Evolutionary conservation across 148 eudicot species (phyloP), one percentile per base, ranked within the genome.

Genomic region (Camellia sinensis): DNA sequence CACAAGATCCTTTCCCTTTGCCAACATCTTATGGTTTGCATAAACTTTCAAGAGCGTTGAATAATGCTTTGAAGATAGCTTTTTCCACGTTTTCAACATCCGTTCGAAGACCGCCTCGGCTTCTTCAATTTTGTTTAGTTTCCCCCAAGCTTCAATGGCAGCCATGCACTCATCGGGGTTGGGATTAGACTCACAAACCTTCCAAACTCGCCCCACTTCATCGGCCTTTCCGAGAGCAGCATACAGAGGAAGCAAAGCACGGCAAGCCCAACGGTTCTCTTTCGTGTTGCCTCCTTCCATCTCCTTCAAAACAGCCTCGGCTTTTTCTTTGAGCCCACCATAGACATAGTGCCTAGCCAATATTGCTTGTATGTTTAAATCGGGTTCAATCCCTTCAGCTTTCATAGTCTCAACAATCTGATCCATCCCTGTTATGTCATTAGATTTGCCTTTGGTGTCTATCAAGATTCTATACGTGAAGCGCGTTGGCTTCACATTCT

Each of bases 381-480:
- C 82, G 0, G 89, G 95, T 71, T 87, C 86, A 2, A 92, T 7
- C 14, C 91, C 97, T 74, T 93, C 92, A 52, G 91, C 91, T 84
- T 92, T 90, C 98, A 96, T 93, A 13, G 95, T 85, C 82, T 91
- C 99, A 48, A 92, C 80, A 79, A 96, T 77, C 88, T 92, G 86
- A 60, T 96, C 98, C 98, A 96, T 91, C 48, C 97, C 98, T n/a
- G 71, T n/a, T 1, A 92, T 86, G 79, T 96, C 99, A 75, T 89
- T 88, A 0, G 87, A 76, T 63, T 79, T 87, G 45, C 99, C 98
- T 85, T 96, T 96, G 77, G 88, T 83, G 77, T 93, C 95, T 53
- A 96, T 89, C 80, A 96, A 87, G 53, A 93, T 10, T 79, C 78
- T 85, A 86, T 92, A 96, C 53, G 99, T 96, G 83, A 88, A 85